Conservation (phyloP, 2,329 filamentous ascomycete genomes). For the Cladosporium oxysporum region DNA sequence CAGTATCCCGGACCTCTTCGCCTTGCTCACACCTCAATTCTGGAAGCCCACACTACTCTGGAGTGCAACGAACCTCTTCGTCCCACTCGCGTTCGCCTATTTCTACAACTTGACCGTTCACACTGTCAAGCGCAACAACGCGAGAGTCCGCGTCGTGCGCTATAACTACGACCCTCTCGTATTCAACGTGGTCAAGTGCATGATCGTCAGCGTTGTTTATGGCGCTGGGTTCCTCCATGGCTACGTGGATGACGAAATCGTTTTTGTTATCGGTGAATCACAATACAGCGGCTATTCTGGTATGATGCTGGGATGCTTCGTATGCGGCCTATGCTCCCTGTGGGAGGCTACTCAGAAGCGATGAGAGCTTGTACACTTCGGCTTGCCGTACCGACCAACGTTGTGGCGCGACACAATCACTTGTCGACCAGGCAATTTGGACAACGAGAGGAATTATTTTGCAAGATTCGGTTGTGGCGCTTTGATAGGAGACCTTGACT, state of each 20-base stretch:
- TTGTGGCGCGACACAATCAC: not conserved
- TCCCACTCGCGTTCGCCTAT: slow-evolving; percentile 75
- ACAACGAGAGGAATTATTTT: not conserved
- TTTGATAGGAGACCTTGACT: not conserved
- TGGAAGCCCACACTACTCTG: slow-evolving; percentile 75
- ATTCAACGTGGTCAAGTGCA: slow-evolving; percentile 85
- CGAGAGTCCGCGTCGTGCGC: slow-evolving; percentile 44
- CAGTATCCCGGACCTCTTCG: slow-evolving; percentile 76
- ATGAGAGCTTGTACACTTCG: not conserved
- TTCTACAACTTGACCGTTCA: slow-evolving; percentile 82
- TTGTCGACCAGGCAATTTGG: not conserved
- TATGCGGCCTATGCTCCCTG: slow-evolving; percentile 68
- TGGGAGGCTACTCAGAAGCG: slow-evolving; percentile 74
- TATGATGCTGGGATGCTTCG: slow-evolving; percentile 66
- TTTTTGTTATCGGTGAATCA: slow-evolving; percentile 64
- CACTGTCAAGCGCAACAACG: slow-evolving; percentile 48
- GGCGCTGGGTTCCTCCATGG: slow-evolving; percentile 66
- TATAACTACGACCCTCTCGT: slow-evolving; percentile 79
- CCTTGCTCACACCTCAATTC: slow-evolving; percentile 73
- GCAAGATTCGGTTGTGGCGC: not conserved
- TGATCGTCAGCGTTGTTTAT: slow-evolving; percentile 81
- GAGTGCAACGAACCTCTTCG: slow-evolving; percentile 66
- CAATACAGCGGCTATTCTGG: slow-evolving; percentile 73
- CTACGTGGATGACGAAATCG: slow-evolving; percentile 60
- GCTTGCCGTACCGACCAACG: not conserved